phyloP scores from a whole-genome alignment of 345 rosid genomes.

The Corymbia maculata region DNA sequence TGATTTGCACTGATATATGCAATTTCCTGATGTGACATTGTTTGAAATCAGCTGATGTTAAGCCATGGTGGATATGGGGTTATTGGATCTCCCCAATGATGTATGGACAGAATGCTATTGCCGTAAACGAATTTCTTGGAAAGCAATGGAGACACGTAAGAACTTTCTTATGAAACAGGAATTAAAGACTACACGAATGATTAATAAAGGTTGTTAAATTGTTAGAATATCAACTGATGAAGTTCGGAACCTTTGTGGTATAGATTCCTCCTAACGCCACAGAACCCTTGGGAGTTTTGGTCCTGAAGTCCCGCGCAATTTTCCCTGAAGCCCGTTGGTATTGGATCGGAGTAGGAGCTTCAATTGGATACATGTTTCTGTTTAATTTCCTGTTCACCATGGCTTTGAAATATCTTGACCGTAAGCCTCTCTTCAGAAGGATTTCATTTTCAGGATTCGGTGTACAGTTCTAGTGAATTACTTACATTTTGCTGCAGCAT shows the following conservation, averaged over 20 bases:
- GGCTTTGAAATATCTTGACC: constrained; percentile 58
- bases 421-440: constrained; percentile 30
- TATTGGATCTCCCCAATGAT: constrained; percentile 63
- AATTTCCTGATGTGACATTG: not conserved
- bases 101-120: constrained; percentile 50
- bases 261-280: constrained; percentile 45
- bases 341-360: constrained; percentile 75
- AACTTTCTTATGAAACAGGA: not conserved
- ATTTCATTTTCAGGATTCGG: not conserved
- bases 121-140: constrained; percentile 62
- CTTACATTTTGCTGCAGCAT: constrained; percentile 27
- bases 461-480: not conserved
- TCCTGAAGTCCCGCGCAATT: constrained; percentile 61
- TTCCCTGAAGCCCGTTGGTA: constrained; percentile 73
- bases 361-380: constrained; percentile 42
- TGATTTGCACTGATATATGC: not conserved
- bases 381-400: constrained; percentile 65
- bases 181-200: not conserved
- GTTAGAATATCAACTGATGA: not conserved
- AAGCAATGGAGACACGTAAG: constrained; percentile 52
- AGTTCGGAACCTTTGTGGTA: not conserved
- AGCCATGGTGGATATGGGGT: constrained; percentile 69
- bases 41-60: constrained; percentile 27
- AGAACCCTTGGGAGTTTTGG: constrained; percentile 56
- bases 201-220: not conserved